Conservation (phyloP, 148 eudicot species). For the Silene conica region DNA sequence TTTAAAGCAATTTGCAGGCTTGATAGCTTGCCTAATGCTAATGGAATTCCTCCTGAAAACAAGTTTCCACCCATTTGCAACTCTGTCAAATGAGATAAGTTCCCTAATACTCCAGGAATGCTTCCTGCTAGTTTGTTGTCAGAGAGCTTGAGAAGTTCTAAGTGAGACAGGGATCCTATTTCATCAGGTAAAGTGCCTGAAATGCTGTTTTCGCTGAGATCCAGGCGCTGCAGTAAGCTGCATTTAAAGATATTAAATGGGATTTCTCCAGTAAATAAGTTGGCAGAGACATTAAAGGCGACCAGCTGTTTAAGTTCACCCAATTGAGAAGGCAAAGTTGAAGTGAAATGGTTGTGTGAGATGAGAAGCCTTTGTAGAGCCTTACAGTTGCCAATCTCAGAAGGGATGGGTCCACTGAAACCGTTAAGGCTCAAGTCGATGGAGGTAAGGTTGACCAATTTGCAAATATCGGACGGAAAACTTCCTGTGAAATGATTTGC, state of each 20-base stretch:
- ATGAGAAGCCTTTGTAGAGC: conserved; percentile 37
- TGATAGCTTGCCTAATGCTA: conserved; percentile 52
- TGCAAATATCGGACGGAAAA: conserved; percentile 37
- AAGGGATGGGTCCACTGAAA: conserved; percentile 37
- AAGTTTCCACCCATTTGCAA: conserved; percentile 88
- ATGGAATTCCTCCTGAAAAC: conserved; percentile 67
- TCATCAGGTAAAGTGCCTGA: conserved; percentile 50
- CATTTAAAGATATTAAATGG: conserved; percentile 34
- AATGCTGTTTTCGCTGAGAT: conserved; percentile 65
- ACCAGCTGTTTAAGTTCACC: conserved; percentile 31
- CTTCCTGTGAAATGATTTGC: conserved; percentile 34
- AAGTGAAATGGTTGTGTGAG: conserved; percentile 34
- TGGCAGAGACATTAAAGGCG: conserved; percentile 36
- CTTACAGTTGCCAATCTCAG: conserved; percentile 31
- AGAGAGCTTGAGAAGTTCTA: conserved; percentile 79
- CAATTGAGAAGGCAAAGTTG: conserved; percentile 30
- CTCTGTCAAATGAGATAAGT: conserved; percentile 55
- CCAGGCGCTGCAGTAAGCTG: conserved; percentile 64
- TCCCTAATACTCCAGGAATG: conserved; percentile 61
- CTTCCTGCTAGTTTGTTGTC: conserved; percentile 61
- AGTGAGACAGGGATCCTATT: conserved; percentile 56
- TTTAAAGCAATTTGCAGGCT: conserved; percentile 81
- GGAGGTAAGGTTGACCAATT: conserved; percentile 33
- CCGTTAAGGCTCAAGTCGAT: conserved; percentile 37
- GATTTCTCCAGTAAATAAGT: conserved; percentile 29